Evolutionary conservation across 345 rosid species (phyloP).

Genomic region (Lagerstroemia speciosa): DNA sequence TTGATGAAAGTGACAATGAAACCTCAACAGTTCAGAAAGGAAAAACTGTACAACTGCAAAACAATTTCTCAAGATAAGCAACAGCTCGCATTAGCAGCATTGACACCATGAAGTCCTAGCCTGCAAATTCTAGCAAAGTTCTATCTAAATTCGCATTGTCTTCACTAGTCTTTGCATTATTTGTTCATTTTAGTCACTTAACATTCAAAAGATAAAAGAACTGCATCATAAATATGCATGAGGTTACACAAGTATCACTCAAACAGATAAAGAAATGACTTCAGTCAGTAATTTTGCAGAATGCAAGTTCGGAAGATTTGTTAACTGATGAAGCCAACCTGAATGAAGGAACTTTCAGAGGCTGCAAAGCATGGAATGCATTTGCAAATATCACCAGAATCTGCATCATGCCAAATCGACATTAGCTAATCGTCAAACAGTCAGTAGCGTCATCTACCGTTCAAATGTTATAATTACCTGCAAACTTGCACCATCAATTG

Average conservation of each 20-base stretch:
- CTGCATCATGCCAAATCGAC: constrained; percentile 30
- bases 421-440: constrained; percentile 3
- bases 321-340: constrained; percentile 41
- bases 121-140: not conserved
- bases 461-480: constrained; percentile 37
- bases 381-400: constrained; percentile 75
- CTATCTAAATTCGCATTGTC: not conserved
- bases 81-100: not conserved
- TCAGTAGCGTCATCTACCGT: not conserved
- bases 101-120: not conserved
- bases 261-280: not conserved
- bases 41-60: not conserved
- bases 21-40: not conserved
- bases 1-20: not conserved
- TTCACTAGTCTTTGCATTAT: not conserved
- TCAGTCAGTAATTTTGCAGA: not conserved
- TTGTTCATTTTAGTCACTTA: not conserved
- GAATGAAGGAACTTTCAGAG: constrained; percentile 86
- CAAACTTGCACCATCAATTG: constrained; percentile 55
- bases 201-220: not conserved
- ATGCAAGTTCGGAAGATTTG: not conserved
- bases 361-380: constrained; percentile 85
- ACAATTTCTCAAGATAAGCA: not conserved
- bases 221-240: not conserved
- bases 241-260: not conserved